Percentiles rank a stretch among this genome's conserved stretches.
Conservation (phyloP, 192 early-diverging fungal genomes). For the Coemansia sp. region DNA sequence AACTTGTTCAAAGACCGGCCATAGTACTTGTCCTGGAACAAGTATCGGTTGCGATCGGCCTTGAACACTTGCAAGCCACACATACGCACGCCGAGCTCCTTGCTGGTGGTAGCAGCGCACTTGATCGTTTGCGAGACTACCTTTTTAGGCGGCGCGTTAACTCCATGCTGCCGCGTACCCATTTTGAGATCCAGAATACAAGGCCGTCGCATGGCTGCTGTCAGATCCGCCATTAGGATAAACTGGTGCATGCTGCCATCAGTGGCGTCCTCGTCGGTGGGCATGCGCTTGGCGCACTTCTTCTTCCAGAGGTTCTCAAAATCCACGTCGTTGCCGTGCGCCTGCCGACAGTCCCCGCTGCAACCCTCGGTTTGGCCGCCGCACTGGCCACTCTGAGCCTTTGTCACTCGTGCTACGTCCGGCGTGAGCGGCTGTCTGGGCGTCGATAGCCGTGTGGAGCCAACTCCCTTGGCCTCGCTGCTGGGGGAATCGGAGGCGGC, state of each 20-base stretch:
- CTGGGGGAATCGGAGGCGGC: background rate
- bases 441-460: background rate
- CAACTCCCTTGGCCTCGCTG: background rate
- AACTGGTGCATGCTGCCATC: slow-evolving; percentile 71
- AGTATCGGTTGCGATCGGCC: slow-evolving; percentile 62
- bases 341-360: background rate
- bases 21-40: slow-evolving; percentile 95
- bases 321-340: slow-evolving; percentile 10
- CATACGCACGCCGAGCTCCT: slow-evolving; percentile 87
- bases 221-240: slow-evolving; percentile 91
- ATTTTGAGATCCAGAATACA: slow-evolving; percentile 98
- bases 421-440: slow-evolving; percentile 11
- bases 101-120: slow-evolving; percentile 90
- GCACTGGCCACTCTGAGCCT: slow-evolving; percentile 4
- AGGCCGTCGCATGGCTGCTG: slow-evolving; percentile 80
- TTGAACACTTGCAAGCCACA: slow-evolving; percentile 99
- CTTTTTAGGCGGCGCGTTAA: slow-evolving; percentile 82
- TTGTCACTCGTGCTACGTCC: background rate
- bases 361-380: background rate
- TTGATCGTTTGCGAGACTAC: slow-evolving; percentile 85
- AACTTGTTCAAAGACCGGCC: slow-evolving; percentile 79
- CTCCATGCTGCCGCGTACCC: slow-evolving; percentile 96
- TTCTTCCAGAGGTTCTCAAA: slow-evolving; percentile 50
- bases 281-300: slow-evolving; percentile 53
- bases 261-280: slow-evolving; percentile 32